These are phyloP conservation scores for Trametes maxima DNA, from an alignment of 768 basidiomycete species.

Conservation along the genomic window DNA sequence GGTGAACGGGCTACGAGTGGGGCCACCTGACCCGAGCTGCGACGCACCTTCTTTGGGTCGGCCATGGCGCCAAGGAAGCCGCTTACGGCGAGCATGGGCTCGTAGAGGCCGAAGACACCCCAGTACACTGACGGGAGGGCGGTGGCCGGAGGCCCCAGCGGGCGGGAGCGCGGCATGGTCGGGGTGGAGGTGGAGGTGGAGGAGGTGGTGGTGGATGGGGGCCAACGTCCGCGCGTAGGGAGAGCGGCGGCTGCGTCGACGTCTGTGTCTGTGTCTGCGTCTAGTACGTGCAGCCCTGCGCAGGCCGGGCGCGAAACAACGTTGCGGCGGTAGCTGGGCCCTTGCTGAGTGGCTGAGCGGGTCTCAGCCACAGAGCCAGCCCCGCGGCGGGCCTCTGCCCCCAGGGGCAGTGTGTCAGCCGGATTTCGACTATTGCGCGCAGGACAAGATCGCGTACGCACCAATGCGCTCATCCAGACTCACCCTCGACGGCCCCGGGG, in stretches of 20 bases:
- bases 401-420: slow-evolving; percentile 17
- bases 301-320: slow-evolving; percentile 6
- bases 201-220: background rate
- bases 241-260: background rate
- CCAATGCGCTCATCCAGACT: background rate
- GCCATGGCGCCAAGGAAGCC: slow-evolving; percentile 69
- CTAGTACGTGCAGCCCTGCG: too few relatives aligned
- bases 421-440: slow-evolving; percentile 1
- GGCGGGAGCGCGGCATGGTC: slow-evolving; percentile 24
- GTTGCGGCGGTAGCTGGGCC: slow-evolving; percentile 16
- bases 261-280: too few relatives aligned
- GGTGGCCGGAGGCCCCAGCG: slow-evolving; percentile 49
- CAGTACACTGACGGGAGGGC: slow-evolving; percentile 77
- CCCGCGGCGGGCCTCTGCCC: background rate
- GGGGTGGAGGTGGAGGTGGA: slow-evolving; percentile 1
- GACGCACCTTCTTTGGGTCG: slow-evolving; percentile 61
- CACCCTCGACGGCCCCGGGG: slow-evolving; percentile 1
- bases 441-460: background rate
- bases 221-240: background rate
- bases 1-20: background rate
- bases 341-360: background rate
- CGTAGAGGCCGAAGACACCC: slow-evolving; percentile 71
- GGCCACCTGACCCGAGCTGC: background rate
- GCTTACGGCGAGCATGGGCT: slow-evolving; percentile 63
- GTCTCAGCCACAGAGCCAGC: too few relatives aligned